Evolutionary conservation across 106 monocot species (phyloP).

Genomic region (Ottelia alismoides): DNA sequence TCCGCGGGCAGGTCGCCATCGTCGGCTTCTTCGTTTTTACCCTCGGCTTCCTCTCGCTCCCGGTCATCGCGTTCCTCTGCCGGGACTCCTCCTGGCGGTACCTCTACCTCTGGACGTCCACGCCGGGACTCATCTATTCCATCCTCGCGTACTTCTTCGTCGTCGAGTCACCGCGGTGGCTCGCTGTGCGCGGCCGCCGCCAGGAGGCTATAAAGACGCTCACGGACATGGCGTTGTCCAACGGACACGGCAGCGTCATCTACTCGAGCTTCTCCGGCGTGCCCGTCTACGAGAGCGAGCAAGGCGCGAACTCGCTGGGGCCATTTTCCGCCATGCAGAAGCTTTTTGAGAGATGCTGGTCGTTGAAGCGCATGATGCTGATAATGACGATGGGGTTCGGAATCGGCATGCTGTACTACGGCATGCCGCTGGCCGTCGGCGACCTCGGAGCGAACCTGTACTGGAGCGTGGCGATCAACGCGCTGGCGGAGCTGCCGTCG

Average conservation of each 20-base stretch:
- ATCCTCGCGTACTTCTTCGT: slow-evolving; percentile 20
- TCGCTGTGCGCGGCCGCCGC: slow-evolving; percentile 41
- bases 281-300: slow-evolving; percentile 9
- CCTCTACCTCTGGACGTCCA: slow-evolving; percentile 45
- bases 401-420: slow-evolving; percentile 67
- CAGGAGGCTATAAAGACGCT: slow-evolving; percentile 51
- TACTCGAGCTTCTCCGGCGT: slow-evolving; percentile 37
- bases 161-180: slow-evolving; percentile 62
- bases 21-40: slow-evolving; percentile 51
- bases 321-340: slow-evolving; percentile 28
- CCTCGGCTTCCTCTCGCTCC: slow-evolving; percentile 57
- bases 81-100: slow-evolving; percentile 36
- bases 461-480: slow-evolving; percentile 55
- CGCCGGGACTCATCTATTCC: slow-evolving; percentile 33
- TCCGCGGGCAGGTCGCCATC: slow-evolving; percentile 37
- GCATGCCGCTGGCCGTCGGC: slow-evolving; percentile 57
- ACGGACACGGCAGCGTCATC: slow-evolving; percentile 15
- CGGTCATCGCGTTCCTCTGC: slow-evolving; percentile 29
- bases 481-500: slow-evolving; percentile 53
- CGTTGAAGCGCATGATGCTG: slow-evolving; percentile 30
- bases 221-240: slow-evolving; percentile 15
- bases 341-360: slow-evolving; percentile 41
- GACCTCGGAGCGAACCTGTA: slow-evolving; percentile 50
- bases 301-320: not conserved
- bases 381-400: slow-evolving; percentile 43